These are phyloP conservation scores for Corymbia citriodora DNA, from an alignment of 441 rosid species.

Conservation along the genomic window DNA sequence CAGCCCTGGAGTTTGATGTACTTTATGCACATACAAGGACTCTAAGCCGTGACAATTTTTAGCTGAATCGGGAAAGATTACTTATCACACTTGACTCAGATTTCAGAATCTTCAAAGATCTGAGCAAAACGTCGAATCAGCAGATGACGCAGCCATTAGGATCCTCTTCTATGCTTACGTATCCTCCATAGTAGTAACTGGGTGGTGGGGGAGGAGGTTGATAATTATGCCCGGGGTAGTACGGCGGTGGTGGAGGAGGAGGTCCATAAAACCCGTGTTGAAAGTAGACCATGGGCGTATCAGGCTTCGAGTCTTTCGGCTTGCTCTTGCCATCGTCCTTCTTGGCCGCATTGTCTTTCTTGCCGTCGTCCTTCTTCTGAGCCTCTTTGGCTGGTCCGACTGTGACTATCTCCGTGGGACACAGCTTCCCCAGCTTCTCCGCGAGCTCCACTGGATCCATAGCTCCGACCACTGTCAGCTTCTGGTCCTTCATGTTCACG, in stretches of 20 bases:
- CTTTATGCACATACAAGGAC: background rate
- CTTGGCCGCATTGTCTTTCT: background rate
- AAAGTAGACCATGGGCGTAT: background rate
- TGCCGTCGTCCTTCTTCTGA: constrained; percentile 16
- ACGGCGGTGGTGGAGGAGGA: background rate
- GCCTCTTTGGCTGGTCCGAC: constrained; percentile 31
- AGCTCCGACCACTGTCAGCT: constrained; percentile 51
- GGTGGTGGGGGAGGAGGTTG: background rate
- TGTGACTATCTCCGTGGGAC: background rate
- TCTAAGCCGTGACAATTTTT: background rate
- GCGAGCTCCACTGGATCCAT: background rate
- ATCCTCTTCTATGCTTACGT: constrained; percentile 29
- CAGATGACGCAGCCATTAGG: constrained; percentile 46
- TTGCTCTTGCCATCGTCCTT: background rate
- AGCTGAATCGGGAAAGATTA: background rate
- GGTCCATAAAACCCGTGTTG: background rate
- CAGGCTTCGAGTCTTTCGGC: background rate
- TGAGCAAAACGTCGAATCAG: constrained; percentile 3
- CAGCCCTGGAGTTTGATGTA: background rate
- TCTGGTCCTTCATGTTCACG: constrained; percentile 50
- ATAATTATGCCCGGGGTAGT: background rate
- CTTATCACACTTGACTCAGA: background rate
- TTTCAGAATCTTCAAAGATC: background rate
- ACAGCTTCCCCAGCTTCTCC: background rate
- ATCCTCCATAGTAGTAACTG: constrained; percentile 6